Evolutionary conservation across 371 early-diverging fungal genomes (phyloP), one percentile per base, ranked within the genome.

Genomic region (Mortierella sp.): DNA sequence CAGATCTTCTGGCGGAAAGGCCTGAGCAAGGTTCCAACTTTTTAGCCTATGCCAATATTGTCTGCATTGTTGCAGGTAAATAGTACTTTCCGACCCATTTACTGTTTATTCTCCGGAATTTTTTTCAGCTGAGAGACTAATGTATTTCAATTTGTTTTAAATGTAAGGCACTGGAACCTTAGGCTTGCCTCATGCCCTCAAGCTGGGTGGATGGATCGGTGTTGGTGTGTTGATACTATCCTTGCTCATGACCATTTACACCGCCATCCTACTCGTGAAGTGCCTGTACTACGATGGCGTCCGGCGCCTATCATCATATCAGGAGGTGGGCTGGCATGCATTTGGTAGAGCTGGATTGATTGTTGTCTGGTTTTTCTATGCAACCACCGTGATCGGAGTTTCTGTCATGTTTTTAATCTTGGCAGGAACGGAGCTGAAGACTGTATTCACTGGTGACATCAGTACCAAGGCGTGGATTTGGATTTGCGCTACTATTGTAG

Each of bases 101-200:
- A 26, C 4, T 26, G 13, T 2, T 24, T 26, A 14, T 22, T 22
- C 47, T 16, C 19, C 16, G n/a, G n/a, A 7, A 22, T 8, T 16
- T 5, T 47, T 45, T 45, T 47, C 47, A 47, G 47, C 16, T 5
- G 45, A 14, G 45, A 24, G 53, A 52, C 53, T 52, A 24, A 52
- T 52, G 3, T 0, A 11, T 24, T 22, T 47, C 22, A 47, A 47
- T 19, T 65, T 50, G 31, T 14, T 7, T 37, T n/a, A 14, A n/a
- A 40, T 22, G 24, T 48, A 34, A 77, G 77, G 77, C 41, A 75
- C 94, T 16, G 97, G 97, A 41, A 91, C 95, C 9, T 87, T 96
- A 14, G 95, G 95, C 76, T 88, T 97, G n/a, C 95, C 96, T 24
- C 94, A 91, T 73, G 93, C 96, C 24, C 86, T 97, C n/a, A 89